Evolutionary conservation across 2,329 filamentous ascomycete species (phyloP).

Genomic region (Aulographum hederae): DNA sequence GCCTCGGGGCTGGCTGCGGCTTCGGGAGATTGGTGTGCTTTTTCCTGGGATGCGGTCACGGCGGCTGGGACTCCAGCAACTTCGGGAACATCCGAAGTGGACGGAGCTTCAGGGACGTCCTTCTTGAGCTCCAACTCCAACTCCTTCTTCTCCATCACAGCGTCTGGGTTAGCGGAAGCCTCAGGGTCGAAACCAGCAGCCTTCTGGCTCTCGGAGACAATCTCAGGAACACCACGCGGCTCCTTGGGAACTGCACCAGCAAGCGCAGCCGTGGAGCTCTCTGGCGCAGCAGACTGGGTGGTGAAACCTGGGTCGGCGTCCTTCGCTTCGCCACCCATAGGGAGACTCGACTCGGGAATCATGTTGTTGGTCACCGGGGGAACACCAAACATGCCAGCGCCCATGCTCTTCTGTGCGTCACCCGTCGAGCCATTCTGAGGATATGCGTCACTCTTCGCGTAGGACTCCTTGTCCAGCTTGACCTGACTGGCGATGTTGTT

Average conservation of each 20-base stretch:
- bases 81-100: too few relatives aligned
- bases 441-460: conserved; percentile 57
- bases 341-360: conserved; percentile 70
- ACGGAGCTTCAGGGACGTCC: too few relatives aligned
- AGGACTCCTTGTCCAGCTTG: conserved; percentile 63
- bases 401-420: too few relatives aligned
- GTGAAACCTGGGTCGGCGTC: conserved; percentile 19
- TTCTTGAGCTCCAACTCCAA: conserved; percentile 46
- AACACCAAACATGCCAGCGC: conserved; percentile 25
- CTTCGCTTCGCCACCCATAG: conserved; percentile 33
- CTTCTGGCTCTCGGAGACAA: conserved; percentile 6
- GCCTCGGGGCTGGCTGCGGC: conserved; percentile 47
- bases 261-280: conserved; percentile 26
- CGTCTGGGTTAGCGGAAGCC: conserved; percentile 44
- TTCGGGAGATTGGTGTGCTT: conserved; percentile 45
- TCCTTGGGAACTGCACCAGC: conserved; percentile 26
- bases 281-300: conserved; percentile 23
- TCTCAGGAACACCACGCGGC: conserved; percentile 17
- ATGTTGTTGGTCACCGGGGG: conserved; percentile 38
- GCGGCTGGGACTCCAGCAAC: conserved; percentile 32
- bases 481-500: conserved; percentile 52
- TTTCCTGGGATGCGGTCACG: conserved; percentile 54
- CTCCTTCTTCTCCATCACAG: conserved; percentile 52
- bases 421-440: conserved; percentile 9
- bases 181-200: conserved; percentile 42